These are phyloP conservation scores for Aspergillus amoenus DNA, from an alignment of 2,329 filamentous ascomycete genomes.

Conservation along the genomic window DNA sequence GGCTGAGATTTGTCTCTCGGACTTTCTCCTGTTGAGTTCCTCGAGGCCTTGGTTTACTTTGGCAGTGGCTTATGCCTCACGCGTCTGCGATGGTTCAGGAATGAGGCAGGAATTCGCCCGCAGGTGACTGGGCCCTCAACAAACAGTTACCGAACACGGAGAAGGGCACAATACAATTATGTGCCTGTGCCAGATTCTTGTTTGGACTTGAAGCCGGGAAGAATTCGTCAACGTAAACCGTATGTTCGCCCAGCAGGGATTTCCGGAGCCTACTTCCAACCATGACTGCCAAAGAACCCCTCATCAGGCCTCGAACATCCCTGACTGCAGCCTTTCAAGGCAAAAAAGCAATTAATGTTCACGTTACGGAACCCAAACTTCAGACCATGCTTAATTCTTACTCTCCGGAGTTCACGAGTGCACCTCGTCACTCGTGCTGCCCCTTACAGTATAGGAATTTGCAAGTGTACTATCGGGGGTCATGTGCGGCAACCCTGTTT, in stretches of 20 bases:
- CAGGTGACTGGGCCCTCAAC: not conserved
- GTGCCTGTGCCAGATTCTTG: not conserved
- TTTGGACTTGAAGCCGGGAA: not conserved
- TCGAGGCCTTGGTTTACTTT: not conserved
- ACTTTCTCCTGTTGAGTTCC: not conserved
- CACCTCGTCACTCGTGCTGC: not conserved
- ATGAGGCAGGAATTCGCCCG: slow-evolving; percentile 1
- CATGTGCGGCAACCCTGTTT: not conserved
- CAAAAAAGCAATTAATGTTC: not conserved
- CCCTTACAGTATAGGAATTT: slow-evolving; percentile 2
- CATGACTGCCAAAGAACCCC: not conserved
- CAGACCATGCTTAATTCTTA: not conserved
- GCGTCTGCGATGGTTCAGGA: not conserved
- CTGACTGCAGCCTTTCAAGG: not conserved
- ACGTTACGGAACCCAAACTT: not conserved
- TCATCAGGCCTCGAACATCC: slow-evolving; percentile 4
- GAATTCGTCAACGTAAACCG: slow-evolving; percentile 4
- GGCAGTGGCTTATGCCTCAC: not conserved
- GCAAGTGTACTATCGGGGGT: not conserved
- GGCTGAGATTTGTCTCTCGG: not conserved
- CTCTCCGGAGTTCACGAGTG: not conserved
- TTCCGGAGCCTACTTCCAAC: not conserved
- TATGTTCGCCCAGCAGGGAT: not conserved
- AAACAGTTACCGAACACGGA: not conserved
- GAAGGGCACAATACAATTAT: not conserved